Base-by-base conservation (phyloP, 2,329 filamentous ascomycete species). In the Metarhizium guizhouense region DNA sequence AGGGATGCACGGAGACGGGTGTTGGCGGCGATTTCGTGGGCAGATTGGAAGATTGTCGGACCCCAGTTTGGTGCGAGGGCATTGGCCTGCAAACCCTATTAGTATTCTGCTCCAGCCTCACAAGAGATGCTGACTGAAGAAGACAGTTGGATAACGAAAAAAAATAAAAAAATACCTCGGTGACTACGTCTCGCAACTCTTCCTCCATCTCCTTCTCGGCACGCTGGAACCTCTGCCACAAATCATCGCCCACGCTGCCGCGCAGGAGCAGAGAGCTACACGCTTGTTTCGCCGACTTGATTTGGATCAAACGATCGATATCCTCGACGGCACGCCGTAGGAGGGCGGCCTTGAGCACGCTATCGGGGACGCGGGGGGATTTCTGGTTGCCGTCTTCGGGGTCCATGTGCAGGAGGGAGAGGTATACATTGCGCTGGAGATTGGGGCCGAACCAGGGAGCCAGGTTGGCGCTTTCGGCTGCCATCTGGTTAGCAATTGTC, bases 201-300 rank as follows among this genome's bases (percentile, higher is more conserved):
- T 91, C 90, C 74, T 99, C 92, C 78, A 97, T 95, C 74, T 99
- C 94, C 76, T 95, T 92, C 81, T 99, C 94, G 0, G 93, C 94
- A 52, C 90, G 82, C 72, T 86, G 74, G 72, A 97, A 96, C 43
- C 93, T 81, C 76, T 96, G 90, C 88, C 91, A 96, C 63, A 99
- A 74, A 71, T 99, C 94, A 69, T 99, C 94, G 14, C 94, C 93
- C 2, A 99, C 91, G 66, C 90, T 95, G 51, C 94, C 94, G 60
- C 90, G 81, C 73, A 95, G 90, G 64, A 97, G 73, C 62, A 99
- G 76, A 29, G 85, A 82, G 67, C 87, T 86, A 67, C 95, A 84
- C 7, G 94, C 90, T 65, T 89, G 88, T 77, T 97, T 99, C 63
- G 90, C 87, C 56, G 83, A 87, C 67, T 93, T 84, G 67, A 99